Conservation (phyloP, 1,284 basidiomycete genomes). For the Apiotrichum sp. region DNA sequence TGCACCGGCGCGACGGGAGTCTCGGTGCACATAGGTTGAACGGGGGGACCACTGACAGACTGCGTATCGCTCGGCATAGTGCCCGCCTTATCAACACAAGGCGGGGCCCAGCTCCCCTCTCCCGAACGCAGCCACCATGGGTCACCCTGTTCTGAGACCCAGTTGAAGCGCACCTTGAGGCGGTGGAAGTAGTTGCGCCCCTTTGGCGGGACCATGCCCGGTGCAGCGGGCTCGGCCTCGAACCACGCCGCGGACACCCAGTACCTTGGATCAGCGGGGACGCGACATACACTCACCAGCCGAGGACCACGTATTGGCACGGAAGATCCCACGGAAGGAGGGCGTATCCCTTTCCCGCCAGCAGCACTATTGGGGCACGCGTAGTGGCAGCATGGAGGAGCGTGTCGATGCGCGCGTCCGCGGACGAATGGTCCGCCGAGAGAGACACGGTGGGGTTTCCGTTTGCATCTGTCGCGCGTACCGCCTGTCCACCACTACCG, state of each 20-base stretch:
- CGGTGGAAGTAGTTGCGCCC: slow-evolving; percentile 29
- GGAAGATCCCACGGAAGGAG: slow-evolving; percentile 31
- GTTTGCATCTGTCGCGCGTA: slow-evolving; percentile 5
- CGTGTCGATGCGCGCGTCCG: slow-evolving; percentile 32
- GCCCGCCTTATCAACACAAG: no score
- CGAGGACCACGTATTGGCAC: slow-evolving; percentile 35
- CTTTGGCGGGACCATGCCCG: slow-evolving; percentile 10
- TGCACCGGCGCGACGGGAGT: no score
- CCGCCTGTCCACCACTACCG: slow-evolving; percentile 16
- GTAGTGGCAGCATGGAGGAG: slow-evolving; percentile 26
- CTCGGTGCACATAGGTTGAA: no score
- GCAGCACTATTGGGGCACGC: slow-evolving; percentile 29
- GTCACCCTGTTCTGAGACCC: slow-evolving; percentile 34
- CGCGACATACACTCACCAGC: slow-evolving; percentile 27
- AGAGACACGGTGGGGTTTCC: slow-evolving; percentile 11
- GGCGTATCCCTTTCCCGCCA: slow-evolving; percentile 37
- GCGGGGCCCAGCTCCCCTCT: slow-evolving; percentile 4
- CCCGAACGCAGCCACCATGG: slow-evolving; percentile 34
- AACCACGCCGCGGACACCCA: slow-evolving; percentile 40
- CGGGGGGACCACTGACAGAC: no score
- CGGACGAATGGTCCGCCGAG: slow-evolving; percentile 28
- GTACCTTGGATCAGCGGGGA: slow-evolving; percentile 24
- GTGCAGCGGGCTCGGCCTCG: slow-evolving; percentile 30
- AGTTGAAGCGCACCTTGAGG: slow-evolving; percentile 42
- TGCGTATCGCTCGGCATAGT: no score